Evolutionary conservation across 2,329 filamentous ascomycete species (phyloP).

Genomic region (Knufia petricola): DNA sequence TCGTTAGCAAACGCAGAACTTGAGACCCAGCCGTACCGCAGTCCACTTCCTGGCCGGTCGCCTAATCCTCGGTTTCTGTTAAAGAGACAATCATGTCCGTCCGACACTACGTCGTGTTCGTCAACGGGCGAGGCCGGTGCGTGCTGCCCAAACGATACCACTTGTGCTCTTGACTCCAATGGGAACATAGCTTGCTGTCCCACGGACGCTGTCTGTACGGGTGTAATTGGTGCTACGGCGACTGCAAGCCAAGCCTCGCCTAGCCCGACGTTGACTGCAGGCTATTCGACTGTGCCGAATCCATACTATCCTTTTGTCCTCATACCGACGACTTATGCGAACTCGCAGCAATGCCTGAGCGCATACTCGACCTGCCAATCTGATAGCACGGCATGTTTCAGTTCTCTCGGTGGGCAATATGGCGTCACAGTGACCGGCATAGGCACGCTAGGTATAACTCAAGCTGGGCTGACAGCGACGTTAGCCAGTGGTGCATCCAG

Average conservation of each 20-base stretch:
- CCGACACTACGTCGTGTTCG: conserved; percentile 43
- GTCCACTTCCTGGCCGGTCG: neutral
- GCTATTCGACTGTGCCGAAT: conserved; percentile 29
- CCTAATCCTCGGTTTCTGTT: conserved; percentile 10
- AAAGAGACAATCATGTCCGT: conserved; percentile 35
- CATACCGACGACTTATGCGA: conserved; percentile 45
- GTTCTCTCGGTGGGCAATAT: conserved; percentile 39
- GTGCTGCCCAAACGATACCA: conserved; percentile 46
- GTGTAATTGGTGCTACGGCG: conserved; percentile 35
- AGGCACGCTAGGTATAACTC: conserved; percentile 39
- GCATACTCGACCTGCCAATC: conserved; percentile 45
- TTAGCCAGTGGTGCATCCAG: conserved; percentile 32
- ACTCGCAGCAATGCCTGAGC: conserved; percentile 43
- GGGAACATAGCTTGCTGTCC: conserved; percentile 55
- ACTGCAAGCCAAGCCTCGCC: conserved; percentile 17
- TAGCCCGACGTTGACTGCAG: conserved; percentile 21
- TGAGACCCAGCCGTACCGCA: neutral
- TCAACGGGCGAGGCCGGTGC: conserved; percentile 43
- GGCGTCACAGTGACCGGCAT: conserved; percentile 42
- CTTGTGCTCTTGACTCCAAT: conserved; percentile 47
- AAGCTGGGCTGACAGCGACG: conserved; percentile 35
- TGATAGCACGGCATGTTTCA: conserved; percentile 37
- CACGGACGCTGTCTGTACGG: conserved; percentile 47
- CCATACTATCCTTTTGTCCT: conserved; percentile 43
- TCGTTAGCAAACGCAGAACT: neutral